Percentiles rank a stretch among this genome's conserved stretches.
These are phyloP conservation scores for Cryptococcus sp. DNA, from an alignment of 1,284 basidiomycete species.

Conservation along the genomic window DNA sequence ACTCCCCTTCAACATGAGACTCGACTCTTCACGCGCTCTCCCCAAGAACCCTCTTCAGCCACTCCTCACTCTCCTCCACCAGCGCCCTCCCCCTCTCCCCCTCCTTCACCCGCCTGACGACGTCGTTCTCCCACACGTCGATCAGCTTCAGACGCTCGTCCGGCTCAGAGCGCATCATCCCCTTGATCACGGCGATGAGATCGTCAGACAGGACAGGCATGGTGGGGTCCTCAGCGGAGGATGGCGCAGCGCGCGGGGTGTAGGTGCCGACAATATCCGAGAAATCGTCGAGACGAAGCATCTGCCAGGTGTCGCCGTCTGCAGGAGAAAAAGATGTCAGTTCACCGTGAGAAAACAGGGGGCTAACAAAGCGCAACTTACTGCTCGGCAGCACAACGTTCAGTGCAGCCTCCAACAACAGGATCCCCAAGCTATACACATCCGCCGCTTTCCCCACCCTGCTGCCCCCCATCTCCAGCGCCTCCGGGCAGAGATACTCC, in stretches of 20 bases:
- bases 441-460: conserved; percentile 74
- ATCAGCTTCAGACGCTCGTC: conserved; percentile 58
- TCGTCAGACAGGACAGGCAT: conserved; percentile 57
- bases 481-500: conserved; percentile 92
- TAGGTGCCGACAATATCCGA: conserved; percentile 67
- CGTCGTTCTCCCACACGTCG: conserved; percentile 58
- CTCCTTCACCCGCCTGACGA: conserved; percentile 60
- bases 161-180: conserved; percentile 74
- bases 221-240: conserved; percentile 3
- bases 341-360: conserved; percentile 1
- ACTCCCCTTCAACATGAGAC: conserved; percentile 7
- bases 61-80: conserved; percentile 17
- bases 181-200: conserved; percentile 64
- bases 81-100: conserved; percentile 10
- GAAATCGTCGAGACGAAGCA: conserved; percentile 86
- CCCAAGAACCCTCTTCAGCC: conserved; percentile 21
- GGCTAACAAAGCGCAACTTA: conserved; percentile 57
- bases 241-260: conserved; percentile 15
- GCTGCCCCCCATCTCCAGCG: conserved; percentile 64
- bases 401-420: conserved; percentile 85
- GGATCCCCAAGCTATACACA: conserved; percentile 92
- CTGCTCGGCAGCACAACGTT: conserved; percentile 95
- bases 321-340: conserved; percentile 1
- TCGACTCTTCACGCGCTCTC: conserved; percentile 11
- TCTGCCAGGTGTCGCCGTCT: conserved; percentile 78